Evolutionary conservation across 257 asterid genomes (phyloP), one percentile per base, ranked within the genome.

Genomic region (Scutellaria baicalensis): DNA sequence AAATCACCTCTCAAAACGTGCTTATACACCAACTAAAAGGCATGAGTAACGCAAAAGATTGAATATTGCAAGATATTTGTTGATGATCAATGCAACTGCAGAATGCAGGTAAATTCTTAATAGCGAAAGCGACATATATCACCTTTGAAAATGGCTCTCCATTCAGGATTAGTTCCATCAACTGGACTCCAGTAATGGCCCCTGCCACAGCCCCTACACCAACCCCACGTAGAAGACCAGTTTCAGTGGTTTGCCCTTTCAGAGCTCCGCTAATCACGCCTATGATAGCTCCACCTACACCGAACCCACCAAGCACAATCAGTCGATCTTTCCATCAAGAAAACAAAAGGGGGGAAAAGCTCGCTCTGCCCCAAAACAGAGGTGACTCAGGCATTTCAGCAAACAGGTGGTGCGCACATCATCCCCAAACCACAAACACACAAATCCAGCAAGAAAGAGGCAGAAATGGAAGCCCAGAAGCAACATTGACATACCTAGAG

Each of bases 101-200:
- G 70, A 75, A 44, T 73, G 73, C 54, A 44, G 80, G 76, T 69
- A 36, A 9, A 40, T 9, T 23, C 7, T 75, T 27, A 73, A 65
- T 68, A 48, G 33, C 16, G 78, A 74, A 3, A 64, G 71, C 62
- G 81, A 77, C 64, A 8, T 38, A 2, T 18, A 27, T 67, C 64
- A 93, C 98, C 98, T 93, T 90, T 38, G 98, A 90, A 81, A 93
- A 90, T 42, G 87, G 86, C 75, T 93, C 97, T 40, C 96, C 97
- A 51, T 86, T 83, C 11, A 85, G 47, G 13, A 90, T 73, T 66
- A 85, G 88, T 44, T 93, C 98, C 80, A 90, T 72, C 77, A 93
- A 70, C 63, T 93, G 97, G 70, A 93, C 89, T 51, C 89, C 96
- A 1, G 97, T 93, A 73, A 93, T 71, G 62, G 96, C 97, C 20